Conservation (phyloP, 805 yeast genomes). For the Komagataella ulmi region DNA sequence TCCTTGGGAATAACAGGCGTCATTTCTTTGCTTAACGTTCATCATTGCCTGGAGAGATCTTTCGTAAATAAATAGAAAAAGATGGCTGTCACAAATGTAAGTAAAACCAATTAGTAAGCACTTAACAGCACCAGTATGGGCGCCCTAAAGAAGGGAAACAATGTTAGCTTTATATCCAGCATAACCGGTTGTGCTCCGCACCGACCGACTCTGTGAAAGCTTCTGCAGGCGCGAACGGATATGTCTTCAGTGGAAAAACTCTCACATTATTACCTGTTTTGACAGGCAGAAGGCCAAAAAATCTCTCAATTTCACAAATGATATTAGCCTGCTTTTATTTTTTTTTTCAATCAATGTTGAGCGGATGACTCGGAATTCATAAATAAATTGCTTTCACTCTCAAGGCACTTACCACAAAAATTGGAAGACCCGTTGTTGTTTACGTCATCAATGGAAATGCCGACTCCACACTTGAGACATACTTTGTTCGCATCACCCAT, state of each 20-base stretch:
- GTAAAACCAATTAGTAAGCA: background rate
- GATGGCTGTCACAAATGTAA: background rate
- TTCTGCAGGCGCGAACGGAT: background rate
- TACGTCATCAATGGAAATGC: constrained; percentile 14
- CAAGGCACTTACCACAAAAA: constrained; percentile 13
- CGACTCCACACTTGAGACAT: constrained; percentile 13
- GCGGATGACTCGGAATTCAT: constrained; percentile 12
- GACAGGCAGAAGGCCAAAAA: background rate
- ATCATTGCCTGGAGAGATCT: background rate
- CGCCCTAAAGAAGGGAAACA: background rate
- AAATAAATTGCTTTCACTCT: constrained; percentile 9
- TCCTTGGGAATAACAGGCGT: background rate
- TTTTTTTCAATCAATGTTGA: constrained; percentile 1
- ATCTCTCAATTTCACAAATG: background rate
- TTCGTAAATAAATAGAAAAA: background rate
- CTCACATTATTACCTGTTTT: background rate
- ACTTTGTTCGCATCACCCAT: constrained; percentile 15
- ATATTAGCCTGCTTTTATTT: background rate
- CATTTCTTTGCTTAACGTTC: background rate
- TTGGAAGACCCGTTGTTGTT: constrained; percentile 14
- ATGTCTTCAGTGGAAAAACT: background rate
- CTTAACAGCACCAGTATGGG: background rate
- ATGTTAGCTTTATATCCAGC: background rate
- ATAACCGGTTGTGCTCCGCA: background rate
- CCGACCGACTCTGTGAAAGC: background rate